Evolutionary conservation across 2,329 filamentous ascomycete species (phyloP).

Genomic region (Mycocentrospora acerina): DNA sequence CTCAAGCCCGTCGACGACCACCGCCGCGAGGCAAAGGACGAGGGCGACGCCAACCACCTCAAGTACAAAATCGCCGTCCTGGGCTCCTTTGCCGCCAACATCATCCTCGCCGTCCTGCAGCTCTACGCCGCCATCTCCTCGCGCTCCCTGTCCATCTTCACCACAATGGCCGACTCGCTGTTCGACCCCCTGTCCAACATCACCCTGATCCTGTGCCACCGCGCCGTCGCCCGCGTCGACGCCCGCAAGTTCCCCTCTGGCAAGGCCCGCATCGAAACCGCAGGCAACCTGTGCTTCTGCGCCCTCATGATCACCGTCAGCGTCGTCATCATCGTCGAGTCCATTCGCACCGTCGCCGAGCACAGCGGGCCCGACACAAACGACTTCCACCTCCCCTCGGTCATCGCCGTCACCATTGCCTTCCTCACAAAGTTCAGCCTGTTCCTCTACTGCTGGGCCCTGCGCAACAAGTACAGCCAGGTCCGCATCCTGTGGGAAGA

Average conservation of each 20-base stretch:
- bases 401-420: constrained; percentile 81
- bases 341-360: constrained; percentile 67
- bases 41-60: constrained; percentile 78
- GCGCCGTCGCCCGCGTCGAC: constrained; percentile 86
- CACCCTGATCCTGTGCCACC: constrained; percentile 81
- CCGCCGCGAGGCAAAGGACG: constrained; percentile 74
- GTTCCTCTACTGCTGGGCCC: constrained; percentile 88
- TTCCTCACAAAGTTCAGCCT: constrained; percentile 81
- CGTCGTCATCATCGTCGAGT: constrained; percentile 88
- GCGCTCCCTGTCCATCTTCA: constrained; percentile 91
- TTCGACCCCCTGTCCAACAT: constrained; percentile 92
- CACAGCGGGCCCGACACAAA: constrained; percentile 52
- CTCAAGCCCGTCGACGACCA: constrained; percentile 94
- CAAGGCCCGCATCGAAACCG: constrained; percentile 91
- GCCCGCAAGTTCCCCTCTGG: constrained; percentile 84
- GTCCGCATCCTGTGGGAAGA: constrained; percentile 94
- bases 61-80: constrained; percentile 69
- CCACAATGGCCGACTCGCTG: constrained; percentile 92
- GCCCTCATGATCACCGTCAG: constrained; percentile 95
- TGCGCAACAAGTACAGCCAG: constrained; percentile 89
- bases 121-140: constrained; percentile 86
- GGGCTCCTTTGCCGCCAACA: constrained; percentile 74
- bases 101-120: constrained; percentile 77
- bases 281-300: constrained; percentile 94
- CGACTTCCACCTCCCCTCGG: constrained; percentile 75